Base-by-base conservation (phyloP, 371 early-diverging fungal genomes). In the Apophysomyces elegans region DNA sequence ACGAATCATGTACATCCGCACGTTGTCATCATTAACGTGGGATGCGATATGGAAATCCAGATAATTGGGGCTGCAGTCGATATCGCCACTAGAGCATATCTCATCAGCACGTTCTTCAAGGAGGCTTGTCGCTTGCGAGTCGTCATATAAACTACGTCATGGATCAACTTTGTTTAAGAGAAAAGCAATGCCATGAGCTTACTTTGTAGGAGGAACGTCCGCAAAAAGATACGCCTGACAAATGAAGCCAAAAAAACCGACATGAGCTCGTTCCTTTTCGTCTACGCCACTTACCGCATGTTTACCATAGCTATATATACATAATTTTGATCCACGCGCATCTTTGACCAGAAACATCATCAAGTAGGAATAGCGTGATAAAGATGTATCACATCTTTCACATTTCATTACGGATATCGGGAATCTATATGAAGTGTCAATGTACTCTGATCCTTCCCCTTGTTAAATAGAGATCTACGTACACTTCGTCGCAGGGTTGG, bases 341-440 rank as follows among this genome's bases (percentile, higher is more conserved):
- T 71, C 71, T 43, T 71, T 44, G 1, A 61, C 5, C 12, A 66
- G 62, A 16, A 66, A 71, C 9, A 47, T 44, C n/a, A 41, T 54
- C 37, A 58, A 18, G 21, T 47, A 66, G 41, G 56, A 59, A 45
- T 63, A 66, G n/a, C 59, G 36, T 9, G 41, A 57, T 16, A 66
- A 43, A 8, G 59, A 9, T 26, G 13, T 32, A 5, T 21, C 14
- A 18, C 70, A 70, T 3, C 37, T n/a, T 12, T 43, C 44, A 47
- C 70, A 70, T 4, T 12, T 16, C 4, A n/a, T 11, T 1, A 64
- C 37, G 4, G 45, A 18, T 9, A 36, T 32, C 3, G 35, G 13
- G 11, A 44, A 57, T n/a, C 66, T 60, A 43, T 16, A 13, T 26
- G 37, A 2, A 21, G 18, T 35, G 9, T 26, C 57, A 11, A 38